Percentiles rank a stretch among this genome's conserved stretches.
Conservation (phyloP, 495 filamentous ascomycete genomes). For the Tuber magnatum region DNA sequence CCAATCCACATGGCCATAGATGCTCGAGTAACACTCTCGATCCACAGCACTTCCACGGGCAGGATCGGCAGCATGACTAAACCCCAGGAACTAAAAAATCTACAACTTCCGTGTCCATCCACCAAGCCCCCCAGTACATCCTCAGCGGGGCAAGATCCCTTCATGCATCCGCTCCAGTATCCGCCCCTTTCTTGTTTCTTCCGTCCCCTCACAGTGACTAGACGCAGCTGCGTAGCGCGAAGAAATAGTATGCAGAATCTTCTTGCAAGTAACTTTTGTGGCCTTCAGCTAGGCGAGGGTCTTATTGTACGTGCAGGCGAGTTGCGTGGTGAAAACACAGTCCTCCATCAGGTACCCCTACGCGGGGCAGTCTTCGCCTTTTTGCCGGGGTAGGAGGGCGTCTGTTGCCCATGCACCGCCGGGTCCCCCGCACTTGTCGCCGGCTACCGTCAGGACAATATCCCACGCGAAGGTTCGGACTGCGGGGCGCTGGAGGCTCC, state of each 20-base stretch:
- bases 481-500: no score
- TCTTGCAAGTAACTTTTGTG: no score
- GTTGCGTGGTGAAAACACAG: no score
- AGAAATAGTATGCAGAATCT: conserved; percentile 25
- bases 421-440: no score
- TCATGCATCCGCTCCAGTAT: not conserved
- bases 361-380: no score
- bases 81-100: not conserved
- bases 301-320: no score
- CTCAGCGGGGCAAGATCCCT: not conserved
- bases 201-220: not conserved
- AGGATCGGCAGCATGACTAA: conserved; percentile 8
- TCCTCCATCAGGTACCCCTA: no score
- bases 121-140: conserved; percentile 1
- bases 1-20: conserved; percentile 2
- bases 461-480: no score
- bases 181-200: not conserved
- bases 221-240: conserved; percentile 5
- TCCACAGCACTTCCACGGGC: conserved; percentile 17
- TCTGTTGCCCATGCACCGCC: no score
- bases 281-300: no score
- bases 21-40: conserved; percentile 15
- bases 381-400: no score
- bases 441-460: no score
- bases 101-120: not conserved